A percentile compares a stretch with the other conserved stretches of the same genome.
These are phyloP conservation scores for Macadamia tetraphylla DNA, from an alignment of 164 flowering plant species.

Conservation along the genomic window DNA sequence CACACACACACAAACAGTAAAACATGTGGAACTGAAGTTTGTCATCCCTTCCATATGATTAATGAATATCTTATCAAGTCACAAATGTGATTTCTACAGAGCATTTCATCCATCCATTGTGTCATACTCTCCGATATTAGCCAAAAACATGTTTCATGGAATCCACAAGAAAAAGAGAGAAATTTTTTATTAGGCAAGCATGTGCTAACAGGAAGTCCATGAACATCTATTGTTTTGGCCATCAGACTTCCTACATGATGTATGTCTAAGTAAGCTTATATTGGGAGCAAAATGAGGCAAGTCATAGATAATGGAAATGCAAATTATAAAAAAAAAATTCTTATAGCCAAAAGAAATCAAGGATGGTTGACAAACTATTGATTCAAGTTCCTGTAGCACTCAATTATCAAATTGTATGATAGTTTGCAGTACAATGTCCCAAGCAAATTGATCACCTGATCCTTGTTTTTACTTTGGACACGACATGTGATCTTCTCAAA, in stretches of 20 bases:
- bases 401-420: not conserved
- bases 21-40: no score
- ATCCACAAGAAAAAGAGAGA: no score
- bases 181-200: no score
- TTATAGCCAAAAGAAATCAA: not conserved
- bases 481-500: constrained; percentile 95
- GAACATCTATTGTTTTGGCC: not conserved
- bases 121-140: no score
- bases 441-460: constrained; percentile 55
- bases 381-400: not conserved
- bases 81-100: no score
- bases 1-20: no score
- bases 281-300: not conserved
- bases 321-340: not conserved
- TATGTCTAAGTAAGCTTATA: no score
- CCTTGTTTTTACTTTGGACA: constrained; percentile 97
- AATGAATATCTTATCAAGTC: no score
- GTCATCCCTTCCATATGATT: no score
- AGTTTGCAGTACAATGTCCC: not conserved
- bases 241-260: not conserved
- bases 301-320: not conserved
- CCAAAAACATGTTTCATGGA: no score
- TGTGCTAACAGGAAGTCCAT: no score
- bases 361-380: not conserved
- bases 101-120: no score